These are phyloP conservation scores for Mortierella polycephala DNA, from an alignment of 371 early-diverging fungal genomes.

Conservation along the genomic window DNA sequence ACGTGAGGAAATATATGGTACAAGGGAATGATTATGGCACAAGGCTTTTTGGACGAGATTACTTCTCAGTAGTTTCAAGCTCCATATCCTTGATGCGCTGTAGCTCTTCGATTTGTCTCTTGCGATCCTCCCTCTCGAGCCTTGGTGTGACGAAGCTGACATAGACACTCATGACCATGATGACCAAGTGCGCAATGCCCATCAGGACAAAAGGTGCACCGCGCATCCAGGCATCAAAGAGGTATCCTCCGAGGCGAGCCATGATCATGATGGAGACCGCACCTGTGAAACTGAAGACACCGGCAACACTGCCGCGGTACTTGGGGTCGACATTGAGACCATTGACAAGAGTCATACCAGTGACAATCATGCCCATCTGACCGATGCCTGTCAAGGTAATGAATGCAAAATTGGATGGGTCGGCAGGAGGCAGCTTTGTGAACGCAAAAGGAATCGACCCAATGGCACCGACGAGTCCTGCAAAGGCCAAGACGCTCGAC, in stretches of 20 bases:
- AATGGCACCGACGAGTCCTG: conserved; percentile 67
- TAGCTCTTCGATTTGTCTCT: neutral
- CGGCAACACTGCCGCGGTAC: conserved; percentile 75
- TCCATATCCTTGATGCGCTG: neutral
- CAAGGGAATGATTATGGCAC: no score
- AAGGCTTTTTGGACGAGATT: neutral
- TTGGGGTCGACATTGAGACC: conserved; percentile 61
- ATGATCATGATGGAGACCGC: conserved; percentile 69
- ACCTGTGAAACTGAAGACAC: conserved; percentile 76
- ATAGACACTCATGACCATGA: conserved; percentile 43
- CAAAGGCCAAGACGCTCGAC: conserved; percentile 60
- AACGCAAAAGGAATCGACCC: conserved; percentile 72
- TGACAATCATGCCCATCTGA: conserved; percentile 82
- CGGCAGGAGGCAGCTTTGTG: conserved; percentile 63
- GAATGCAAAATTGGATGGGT: conserved; percentile 59
- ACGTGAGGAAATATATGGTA: no score
- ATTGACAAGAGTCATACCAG: conserved; percentile 73
- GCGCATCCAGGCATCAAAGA: conserved; percentile 60
- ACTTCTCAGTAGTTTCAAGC: neutral
- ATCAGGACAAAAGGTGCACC: conserved; percentile 60
- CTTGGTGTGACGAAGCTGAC: conserved; percentile 34
- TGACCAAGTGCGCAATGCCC: conserved; percentile 50
- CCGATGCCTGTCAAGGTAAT: conserved; percentile 74
- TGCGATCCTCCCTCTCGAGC: conserved; percentile 24
- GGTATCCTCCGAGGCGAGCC: conserved; percentile 55